Evolutionary conservation across 768 basidiomycete species (phyloP).

Genomic region (Sporobolomyces phaffii): DNA sequence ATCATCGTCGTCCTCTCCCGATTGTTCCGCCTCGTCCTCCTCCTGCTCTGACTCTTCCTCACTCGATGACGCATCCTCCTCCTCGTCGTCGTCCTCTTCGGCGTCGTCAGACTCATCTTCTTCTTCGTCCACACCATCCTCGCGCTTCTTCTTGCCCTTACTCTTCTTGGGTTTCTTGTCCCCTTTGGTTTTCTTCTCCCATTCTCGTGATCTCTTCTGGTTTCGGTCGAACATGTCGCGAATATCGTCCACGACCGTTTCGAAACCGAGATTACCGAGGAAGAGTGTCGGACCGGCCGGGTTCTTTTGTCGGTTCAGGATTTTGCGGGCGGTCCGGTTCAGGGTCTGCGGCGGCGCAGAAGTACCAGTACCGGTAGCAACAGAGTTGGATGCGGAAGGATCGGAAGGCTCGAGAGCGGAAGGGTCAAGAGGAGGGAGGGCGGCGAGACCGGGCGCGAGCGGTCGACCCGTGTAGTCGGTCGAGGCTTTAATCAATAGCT

Average conservation of each 20-base stretch:
- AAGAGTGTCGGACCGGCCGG: conserved; percentile 79
- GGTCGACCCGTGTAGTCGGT: conserved; percentile 43
- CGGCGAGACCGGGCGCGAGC: not conserved
- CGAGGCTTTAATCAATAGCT: conserved; percentile 90
- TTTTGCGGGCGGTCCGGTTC: conserved; percentile 54
- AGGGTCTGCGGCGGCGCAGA: conserved; percentile 43
- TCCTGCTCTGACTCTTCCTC: conserved; percentile 41
- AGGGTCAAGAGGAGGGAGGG: conserved; percentile 47
- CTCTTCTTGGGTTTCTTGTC: conserved; percentile 23
- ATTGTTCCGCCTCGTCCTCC: conserved; percentile 33
- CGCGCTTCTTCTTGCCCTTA: conserved; percentile 39
- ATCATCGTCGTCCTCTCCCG: conserved; percentile 38
- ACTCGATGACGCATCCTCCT: conserved; percentile 31
- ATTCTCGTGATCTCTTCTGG: conserved; percentile 45
- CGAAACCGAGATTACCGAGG: conserved; percentile 86
- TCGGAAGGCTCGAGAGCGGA: conserved; percentile 45
- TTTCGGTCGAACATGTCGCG: conserved; percentile 68
- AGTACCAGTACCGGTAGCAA: conserved; percentile 44
- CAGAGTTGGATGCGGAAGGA: conserved; percentile 51
- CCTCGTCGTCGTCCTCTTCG: conserved; percentile 36
- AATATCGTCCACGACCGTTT: conserved; percentile 66
- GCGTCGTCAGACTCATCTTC: conserved; percentile 39
- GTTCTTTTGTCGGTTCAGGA: conserved; percentile 71
- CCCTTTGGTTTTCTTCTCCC: conserved; percentile 44
- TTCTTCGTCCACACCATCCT: conserved; percentile 30